A percentile compares a stretch with the other conserved stretches of the same genome.
Evolutionary conservation across 345 rosid genomes (phyloP).

Genomic region (Citrus medica): DNA sequence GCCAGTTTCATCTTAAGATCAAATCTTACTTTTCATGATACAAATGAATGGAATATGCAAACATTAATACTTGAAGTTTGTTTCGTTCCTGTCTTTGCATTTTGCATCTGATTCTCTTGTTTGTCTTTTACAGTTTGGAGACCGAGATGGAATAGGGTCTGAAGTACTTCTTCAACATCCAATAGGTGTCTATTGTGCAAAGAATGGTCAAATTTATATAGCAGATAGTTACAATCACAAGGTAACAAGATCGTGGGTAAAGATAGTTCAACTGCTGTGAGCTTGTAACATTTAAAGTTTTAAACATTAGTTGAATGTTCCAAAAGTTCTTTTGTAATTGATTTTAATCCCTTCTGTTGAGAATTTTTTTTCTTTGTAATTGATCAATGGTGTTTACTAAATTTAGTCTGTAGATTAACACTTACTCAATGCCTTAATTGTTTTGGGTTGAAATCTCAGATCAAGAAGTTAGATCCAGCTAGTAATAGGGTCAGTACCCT

Average conservation of each 20-base stretch:
- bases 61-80: not conserved
- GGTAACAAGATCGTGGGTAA: conserved; percentile 31
- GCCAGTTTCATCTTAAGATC: not conserved
- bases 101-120: not conserved
- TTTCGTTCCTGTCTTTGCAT: not conserved
- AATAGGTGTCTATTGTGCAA: conserved; percentile 70
- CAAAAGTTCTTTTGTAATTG: not conserved
- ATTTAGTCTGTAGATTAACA: not conserved
- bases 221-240: conserved; percentile 96
- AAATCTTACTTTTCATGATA: not conserved
- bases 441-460: conserved; percentile 40
- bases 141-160: conserved; percentile 80
- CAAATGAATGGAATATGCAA: not conserved
- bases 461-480: conserved; percentile 78
- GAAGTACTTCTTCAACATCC: conserved; percentile 97
- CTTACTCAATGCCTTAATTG: not conserved
- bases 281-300: not conserved
- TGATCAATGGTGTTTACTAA: not conserved
- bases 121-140: conserved; percentile 70
- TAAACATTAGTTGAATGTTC: not conserved
- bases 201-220: conserved; percentile 68
- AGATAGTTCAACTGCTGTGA: not conserved
- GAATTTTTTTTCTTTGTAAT: not conserved
- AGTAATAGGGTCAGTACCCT: conserved; percentile 68
- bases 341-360: not conserved